These are phyloP conservation scores for Fusarium globosum DNA, from an alignment of 2,329 filamentous ascomycete species.

Conservation along the genomic window DNA sequence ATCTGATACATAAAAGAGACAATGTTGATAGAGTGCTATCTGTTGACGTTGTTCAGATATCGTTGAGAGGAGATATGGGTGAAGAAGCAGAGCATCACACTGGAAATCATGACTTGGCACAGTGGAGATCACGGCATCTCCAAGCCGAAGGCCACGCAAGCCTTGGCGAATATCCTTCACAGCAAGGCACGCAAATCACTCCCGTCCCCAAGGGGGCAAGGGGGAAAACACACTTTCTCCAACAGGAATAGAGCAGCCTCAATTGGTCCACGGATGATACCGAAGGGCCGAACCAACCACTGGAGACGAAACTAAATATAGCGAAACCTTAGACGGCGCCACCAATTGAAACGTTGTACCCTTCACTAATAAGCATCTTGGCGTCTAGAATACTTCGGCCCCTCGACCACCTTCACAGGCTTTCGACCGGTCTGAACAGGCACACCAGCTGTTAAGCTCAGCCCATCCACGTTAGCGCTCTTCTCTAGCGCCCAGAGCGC, in stretches of 20 bases:
- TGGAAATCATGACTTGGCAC: conserved; percentile 12
- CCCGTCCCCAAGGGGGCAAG: background rate
- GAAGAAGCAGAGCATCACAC: background rate
- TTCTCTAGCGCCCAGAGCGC: conserved; percentile 74
- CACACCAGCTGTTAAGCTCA: conserved; percentile 61
- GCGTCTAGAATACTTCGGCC: conserved; percentile 59
- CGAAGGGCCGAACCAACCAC: background rate
- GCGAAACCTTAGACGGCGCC: background rate
- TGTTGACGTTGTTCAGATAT: rapidly evolving
- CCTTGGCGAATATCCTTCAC: background rate
- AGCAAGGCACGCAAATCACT: background rate
- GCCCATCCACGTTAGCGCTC: conserved; percentile 65
- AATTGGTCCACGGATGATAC: background rate
- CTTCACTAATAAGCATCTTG: conserved; percentile 60
- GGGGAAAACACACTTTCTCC: background rate
- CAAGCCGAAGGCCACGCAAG: conserved; percentile 34
- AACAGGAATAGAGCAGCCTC: background rate
- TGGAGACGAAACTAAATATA: conserved; percentile 1
- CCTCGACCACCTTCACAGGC: conserved; percentile 57
- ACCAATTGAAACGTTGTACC: conserved; percentile 5
- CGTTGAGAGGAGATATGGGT: rapidly evolving
- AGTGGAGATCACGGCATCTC: conserved; percentile 32
- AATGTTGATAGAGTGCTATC: rapidly evolving
- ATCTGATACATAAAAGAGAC: background rate
- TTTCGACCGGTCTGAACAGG: conserved; percentile 63